Base-by-base conservation (phyloP, 2,329 filamentous ascomycete species). In the Endocalyx cinctus region DNA sequence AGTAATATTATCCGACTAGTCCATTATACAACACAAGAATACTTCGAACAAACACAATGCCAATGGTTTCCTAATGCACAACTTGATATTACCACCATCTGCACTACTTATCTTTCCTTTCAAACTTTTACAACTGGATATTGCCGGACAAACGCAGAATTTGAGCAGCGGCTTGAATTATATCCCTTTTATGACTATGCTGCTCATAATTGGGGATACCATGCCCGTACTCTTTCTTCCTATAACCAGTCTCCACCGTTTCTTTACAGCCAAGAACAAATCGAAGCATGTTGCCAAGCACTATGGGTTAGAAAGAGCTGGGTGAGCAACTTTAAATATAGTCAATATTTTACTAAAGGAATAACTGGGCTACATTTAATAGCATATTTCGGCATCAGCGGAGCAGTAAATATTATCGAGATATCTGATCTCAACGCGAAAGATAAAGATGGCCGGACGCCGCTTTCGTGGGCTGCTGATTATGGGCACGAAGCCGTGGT, bases 21-120 rank as follows among this genome's bases (percentile, higher is more conserved):
- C 4, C 67, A 72, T 39, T 64, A 66, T 34, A 70, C 68, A 0
- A 54, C 65, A 2, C 60, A 69, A 27, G 57, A 69, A 25, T 72
- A 66, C 41, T 58, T 72, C 26, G 50, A 62, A 13, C 29, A 38
- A 10, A 59, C 42, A 1, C 28, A 35, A 10, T 22, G 6, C 0
- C 15, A 28, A 5, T 62, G 55, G 48, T 58, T 69, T 33, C 51
- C 50, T 0, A 16, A 48, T 20, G 53, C 52, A 0, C 36, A 63
- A 7, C 20, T n/a, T 23, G n/a, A 23, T 8, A 23, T 8, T n/a
- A 8, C n/a, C 8, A 23, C 8, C 8, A 23, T 23, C 20, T 8
- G 8, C n/a, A 23, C 20, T 8, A 23, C 20, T n/a, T 23, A 23
- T 23, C 20, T 23, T n/a, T 23, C 20, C 8, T 23, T 8, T 23